phyloP scores from a whole-genome alignment of 495 filamentous ascomycete genomes.

The Penicillium subrubescens region DNA sequence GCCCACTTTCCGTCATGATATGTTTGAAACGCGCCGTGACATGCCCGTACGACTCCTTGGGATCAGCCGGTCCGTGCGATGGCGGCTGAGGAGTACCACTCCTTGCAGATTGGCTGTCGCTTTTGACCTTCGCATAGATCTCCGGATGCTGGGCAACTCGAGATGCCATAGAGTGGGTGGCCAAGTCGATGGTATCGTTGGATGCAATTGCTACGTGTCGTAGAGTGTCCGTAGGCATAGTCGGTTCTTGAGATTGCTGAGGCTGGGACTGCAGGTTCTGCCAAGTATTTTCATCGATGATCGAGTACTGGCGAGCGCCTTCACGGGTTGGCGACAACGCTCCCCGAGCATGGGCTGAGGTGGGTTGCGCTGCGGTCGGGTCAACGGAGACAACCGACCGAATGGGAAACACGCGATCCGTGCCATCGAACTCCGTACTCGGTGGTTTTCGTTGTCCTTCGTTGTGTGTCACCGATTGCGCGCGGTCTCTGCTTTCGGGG shows the following conservation, averaged over 20 bases:
- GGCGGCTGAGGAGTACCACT: constrained; percentile 3
- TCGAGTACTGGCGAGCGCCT: constrained; percentile 34
- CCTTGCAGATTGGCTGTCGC: constrained; percentile 12
- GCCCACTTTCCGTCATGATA: constrained; percentile 74
- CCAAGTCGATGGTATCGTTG: constrained; percentile 21
- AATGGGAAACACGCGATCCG: constrained; percentile 82
- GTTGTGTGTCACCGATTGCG: constrained; percentile 21
- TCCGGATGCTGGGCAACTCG: constrained; percentile 25
- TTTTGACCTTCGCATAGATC: constrained; percentile 17
- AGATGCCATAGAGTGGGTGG: constrained; percentile 27
- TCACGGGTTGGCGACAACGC: constrained; percentile 26
- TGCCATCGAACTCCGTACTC: constrained; percentile 28
- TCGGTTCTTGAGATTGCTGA: constrained; percentile 16
- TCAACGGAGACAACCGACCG: constrained; percentile 78
- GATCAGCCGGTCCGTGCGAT: constrained; percentile 9
- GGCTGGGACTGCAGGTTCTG: constrained; percentile 23
- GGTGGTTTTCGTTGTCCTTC: constrained; percentile 8
- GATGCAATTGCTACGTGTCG: constrained; percentile 17
- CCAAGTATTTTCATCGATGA: constrained; percentile 39
- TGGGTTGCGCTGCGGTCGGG: constrained; percentile 35
- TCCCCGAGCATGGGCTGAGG: constrained; percentile 10
- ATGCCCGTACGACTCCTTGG: constrained; percentile 39
- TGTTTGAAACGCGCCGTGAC: constrained; percentile 80
- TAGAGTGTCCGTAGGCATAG: constrained; percentile 12
- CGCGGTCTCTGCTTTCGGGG: constrained; percentile 21